Evolutionary conservation across 768 basidiomycete genomes (phyloP).

Genomic region (Tricholoma sp.): DNA sequence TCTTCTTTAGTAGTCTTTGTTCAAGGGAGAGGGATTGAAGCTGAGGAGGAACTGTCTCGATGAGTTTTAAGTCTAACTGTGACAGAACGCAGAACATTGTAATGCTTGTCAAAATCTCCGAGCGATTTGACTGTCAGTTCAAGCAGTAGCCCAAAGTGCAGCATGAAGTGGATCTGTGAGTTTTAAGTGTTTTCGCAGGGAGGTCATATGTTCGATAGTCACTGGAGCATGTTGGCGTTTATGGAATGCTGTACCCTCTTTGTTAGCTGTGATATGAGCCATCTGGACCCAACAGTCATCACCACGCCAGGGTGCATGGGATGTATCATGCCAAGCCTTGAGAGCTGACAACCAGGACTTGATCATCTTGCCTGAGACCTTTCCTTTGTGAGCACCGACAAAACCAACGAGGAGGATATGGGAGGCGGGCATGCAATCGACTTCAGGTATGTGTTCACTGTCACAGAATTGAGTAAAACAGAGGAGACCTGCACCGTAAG

Average conservation of each 20-base stretch:
- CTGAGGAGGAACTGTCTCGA: slow-evolving; percentile 1
- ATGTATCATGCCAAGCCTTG: slow-evolving; percentile 30
- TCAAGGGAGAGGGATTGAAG: slow-evolving; percentile 26
- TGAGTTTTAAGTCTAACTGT: background rate
- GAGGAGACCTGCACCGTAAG: slow-evolving; percentile 30
- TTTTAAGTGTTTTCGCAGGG: slow-evolving; percentile 18
- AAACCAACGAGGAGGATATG: slow-evolving; percentile 27
- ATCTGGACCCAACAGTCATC: slow-evolving; percentile 21
- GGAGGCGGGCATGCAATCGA: slow-evolving; percentile 27
- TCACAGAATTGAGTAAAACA: slow-evolving; percentile 34
- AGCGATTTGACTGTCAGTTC: slow-evolving; percentile 17
- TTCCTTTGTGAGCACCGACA: slow-evolving; percentile 12
- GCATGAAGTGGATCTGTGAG: slow-evolving; percentile 23
- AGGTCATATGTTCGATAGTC: slow-evolving; percentile 26
- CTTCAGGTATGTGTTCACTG: slow-evolving; percentile 19
- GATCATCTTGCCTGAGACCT: slow-evolving; percentile 18
- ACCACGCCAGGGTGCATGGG: slow-evolving; percentile 31
- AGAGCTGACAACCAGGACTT: slow-evolving; percentile 31
- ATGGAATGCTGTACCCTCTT: background rate
- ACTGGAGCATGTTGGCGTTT: slow-evolving; percentile 19
- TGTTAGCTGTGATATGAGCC: slow-evolving; percentile 7
- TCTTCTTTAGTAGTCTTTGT: slow-evolving; percentile 23
- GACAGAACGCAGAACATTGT: slow-evolving; percentile 6
- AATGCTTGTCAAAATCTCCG: slow-evolving; percentile 5
- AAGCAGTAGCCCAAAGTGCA: slow-evolving; percentile 31